Percentiles rank a stretch among this genome's conserved stretches.
Evolutionary conservation across 768 basidiomycete species (phyloP).

Genomic region (Tulasnella sp.): DNA sequence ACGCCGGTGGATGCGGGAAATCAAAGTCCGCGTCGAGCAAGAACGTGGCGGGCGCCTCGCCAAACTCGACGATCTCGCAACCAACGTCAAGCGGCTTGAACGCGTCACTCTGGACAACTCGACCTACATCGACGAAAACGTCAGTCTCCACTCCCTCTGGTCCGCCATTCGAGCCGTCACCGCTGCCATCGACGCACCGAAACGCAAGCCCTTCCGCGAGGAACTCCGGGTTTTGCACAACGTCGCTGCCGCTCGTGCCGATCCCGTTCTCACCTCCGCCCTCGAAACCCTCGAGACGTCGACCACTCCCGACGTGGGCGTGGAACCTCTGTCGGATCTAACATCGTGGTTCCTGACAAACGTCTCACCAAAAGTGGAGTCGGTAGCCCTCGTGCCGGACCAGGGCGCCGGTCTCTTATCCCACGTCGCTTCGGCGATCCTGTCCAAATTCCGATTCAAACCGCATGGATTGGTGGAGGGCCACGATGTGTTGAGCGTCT

Average conservation of each 20-base stretch:
- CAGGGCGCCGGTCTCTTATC: constrained; percentile 78
- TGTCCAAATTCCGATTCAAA: constrained; percentile 68
- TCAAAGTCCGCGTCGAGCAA: constrained; percentile 90
- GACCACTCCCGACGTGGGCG: constrained; percentile 63
- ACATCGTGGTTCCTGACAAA: constrained; percentile 80
- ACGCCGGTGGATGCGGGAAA: constrained; percentile 88
- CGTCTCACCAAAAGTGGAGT: constrained; percentile 71
- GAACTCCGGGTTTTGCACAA: constrained; percentile 77
- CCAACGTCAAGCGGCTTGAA: constrained; percentile 82
- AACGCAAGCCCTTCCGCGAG: constrained; percentile 73
- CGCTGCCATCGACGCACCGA: constrained; percentile 49
- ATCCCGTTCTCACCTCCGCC: constrained; percentile 49
- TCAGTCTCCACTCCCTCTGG: constrained; percentile 85
- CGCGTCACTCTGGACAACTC: constrained; percentile 86
- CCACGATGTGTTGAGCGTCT: constrained; percentile 69
- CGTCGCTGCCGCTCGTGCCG: constrained; percentile 57
- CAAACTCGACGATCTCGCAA: constrained; percentile 86
- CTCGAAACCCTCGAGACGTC: constrained; percentile 56
- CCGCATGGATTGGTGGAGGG: constrained; percentile 67
- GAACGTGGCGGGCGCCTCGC: constrained; percentile 92
- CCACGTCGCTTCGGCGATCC: constrained; percentile 65
- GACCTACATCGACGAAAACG: constrained; percentile 81
- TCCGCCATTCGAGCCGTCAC: constrained; percentile 76
- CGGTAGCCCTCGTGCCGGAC: constrained; percentile 89
- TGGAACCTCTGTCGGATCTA: constrained; percentile 83